These are phyloP conservation scores for Fraxinus nigra DNA, from an alignment of 305 asterid species.

Conservation along the genomic window DNA sequence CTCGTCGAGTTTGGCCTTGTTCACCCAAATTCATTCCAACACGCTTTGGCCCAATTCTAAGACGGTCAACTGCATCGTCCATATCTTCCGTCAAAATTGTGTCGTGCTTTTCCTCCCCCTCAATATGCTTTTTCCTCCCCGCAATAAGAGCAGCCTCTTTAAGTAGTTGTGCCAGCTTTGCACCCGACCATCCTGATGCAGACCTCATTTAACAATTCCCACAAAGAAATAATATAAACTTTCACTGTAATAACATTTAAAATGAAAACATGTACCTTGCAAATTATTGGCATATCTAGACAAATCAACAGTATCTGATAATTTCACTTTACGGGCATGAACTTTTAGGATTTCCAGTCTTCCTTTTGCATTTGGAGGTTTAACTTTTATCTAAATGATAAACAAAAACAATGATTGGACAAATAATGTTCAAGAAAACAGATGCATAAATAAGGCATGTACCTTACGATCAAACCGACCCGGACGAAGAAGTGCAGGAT, in stretches of 20 bases:
- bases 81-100: conserved; percentile 67
- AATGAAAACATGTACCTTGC: conserved; percentile 30
- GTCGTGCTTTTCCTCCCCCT: conserved; percentile 12
- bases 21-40: conserved; percentile 71
- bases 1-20: conserved; percentile 94
- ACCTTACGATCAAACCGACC: conserved; percentile 99
- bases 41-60: conserved; percentile 88
- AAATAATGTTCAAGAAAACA: conserved; percentile 26
- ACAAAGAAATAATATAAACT: background rate
- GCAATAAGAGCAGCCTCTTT: conserved; percentile 99
- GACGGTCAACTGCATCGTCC: conserved; percentile 92
- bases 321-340: conserved; percentile 42
- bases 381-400: conserved; percentile 20
- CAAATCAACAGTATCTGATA: conserved; percentile 49
- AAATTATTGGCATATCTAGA: conserved; percentile 42
- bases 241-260: background rate
- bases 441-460: background rate
- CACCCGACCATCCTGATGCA: conserved; percentile 90
- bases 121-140: conserved; percentile 75
- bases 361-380: conserved; percentile 53
- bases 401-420: background rate
- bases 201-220: background rate
- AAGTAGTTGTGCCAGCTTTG: conserved; percentile 93
- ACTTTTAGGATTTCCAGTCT: conserved; percentile 49
- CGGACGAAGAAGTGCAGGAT: conserved; percentile 99